Percentiles rank a stretch among this genome's conserved stretches.
Evolutionary conservation across 208 protist genomes (phyloP).

Genomic region (Wallacemonas sp.): DNA sequence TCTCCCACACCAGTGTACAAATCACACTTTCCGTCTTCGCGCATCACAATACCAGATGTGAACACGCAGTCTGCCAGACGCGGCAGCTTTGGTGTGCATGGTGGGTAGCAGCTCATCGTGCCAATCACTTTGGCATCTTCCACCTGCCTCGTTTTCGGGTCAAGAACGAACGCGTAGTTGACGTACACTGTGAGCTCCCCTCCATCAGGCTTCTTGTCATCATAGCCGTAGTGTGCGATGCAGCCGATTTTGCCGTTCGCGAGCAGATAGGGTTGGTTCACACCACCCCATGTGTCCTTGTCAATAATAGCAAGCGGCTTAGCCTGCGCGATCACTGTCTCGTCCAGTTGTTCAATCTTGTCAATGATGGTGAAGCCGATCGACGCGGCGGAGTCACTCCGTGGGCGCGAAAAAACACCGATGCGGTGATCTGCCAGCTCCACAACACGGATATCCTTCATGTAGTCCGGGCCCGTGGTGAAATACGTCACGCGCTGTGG

Average conservation of each 20-base stretch:
- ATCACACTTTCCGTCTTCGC: slow-evolving; percentile 24
- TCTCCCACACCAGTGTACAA: slow-evolving; percentile 24
- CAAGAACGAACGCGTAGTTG: slow-evolving; percentile 26
- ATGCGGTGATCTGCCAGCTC: slow-evolving; percentile 44
- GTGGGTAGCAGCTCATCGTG: slow-evolving; percentile 17
- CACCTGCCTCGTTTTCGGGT: slow-evolving; percentile 17
- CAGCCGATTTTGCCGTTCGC: slow-evolving; percentile 23
- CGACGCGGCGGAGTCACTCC: slow-evolving; percentile 23
- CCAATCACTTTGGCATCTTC: slow-evolving; percentile 24
- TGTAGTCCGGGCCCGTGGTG: slow-evolving; percentile 52
- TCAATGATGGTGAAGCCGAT: slow-evolving; percentile 55
- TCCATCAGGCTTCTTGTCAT: slow-evolving; percentile 11
- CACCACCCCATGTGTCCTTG: slow-evolving; percentile 20
- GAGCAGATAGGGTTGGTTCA: slow-evolving; percentile 23
- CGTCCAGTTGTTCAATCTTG: slow-evolving; percentile 30
- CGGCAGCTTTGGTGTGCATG: slow-evolving; percentile 13
- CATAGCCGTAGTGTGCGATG: slow-evolving; percentile 23
- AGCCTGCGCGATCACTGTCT: slow-evolving; percentile 26
- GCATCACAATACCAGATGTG: slow-evolving; percentile 20
- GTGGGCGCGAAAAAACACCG: slow-evolving; percentile 45
- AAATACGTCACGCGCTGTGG: slow-evolving; percentile 41
- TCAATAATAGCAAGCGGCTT: slow-evolving; percentile 20
- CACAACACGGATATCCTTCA: slow-evolving; percentile 58
- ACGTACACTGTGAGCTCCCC: slow-evolving; percentile 19
- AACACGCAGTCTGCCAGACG: slow-evolving; percentile 24